phyloP scores from a whole-genome alignment of 805 yeast genomes.

The Candida xyloterini region DNA sequence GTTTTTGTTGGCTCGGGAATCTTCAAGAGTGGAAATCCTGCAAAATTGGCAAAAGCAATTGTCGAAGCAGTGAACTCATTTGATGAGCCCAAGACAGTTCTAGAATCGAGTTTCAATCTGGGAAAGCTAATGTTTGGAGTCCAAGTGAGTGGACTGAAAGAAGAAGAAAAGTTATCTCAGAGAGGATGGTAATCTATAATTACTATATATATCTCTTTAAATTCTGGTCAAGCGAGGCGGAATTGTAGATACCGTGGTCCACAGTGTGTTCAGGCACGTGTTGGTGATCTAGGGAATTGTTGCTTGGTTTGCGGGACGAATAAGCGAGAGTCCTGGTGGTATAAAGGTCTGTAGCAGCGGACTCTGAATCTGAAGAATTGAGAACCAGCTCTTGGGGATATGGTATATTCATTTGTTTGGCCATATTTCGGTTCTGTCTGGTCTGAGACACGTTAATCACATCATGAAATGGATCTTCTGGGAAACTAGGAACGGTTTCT shows the following conservation, averaged over 20 bases:
- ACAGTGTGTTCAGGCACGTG: not conserved
- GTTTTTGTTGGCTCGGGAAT: conserved; percentile 79
- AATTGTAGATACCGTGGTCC: conserved; percentile 12
- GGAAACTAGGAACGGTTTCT: conserved; percentile 4
- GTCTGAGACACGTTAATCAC: conserved; percentile 3
- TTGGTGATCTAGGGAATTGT: not conserved
- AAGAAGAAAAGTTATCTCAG: conserved; percentile 44
- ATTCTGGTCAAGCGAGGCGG: conserved; percentile 11
- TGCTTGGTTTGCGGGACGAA: conserved; percentile 5
- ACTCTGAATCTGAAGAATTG: not conserved
- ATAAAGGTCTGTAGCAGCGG: not conserved
- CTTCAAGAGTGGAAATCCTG: conserved; percentile 72
- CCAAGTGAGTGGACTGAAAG: conserved; percentile 49
- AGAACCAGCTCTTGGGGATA: conserved; percentile 10
- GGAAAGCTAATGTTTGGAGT: conserved; percentile 79
- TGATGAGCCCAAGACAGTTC: conserved; percentile 55
- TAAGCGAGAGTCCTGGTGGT: conserved; percentile 1
- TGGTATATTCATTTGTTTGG: conserved; percentile 2
- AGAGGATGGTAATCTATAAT: conserved; percentile 46
- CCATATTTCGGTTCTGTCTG: conserved; percentile 2
- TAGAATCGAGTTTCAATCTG: conserved; percentile 65
- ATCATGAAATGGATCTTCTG: conserved; percentile 11
- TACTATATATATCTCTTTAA: conserved; percentile 5
- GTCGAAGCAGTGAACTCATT: conserved; percentile 75
- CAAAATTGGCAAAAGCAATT: conserved; percentile 69